These are phyloP conservation scores for Zymoseptoria pseudotritici DNA, from an alignment of 2,329 filamentous ascomycete genomes.

Conservation along the genomic window DNA sequence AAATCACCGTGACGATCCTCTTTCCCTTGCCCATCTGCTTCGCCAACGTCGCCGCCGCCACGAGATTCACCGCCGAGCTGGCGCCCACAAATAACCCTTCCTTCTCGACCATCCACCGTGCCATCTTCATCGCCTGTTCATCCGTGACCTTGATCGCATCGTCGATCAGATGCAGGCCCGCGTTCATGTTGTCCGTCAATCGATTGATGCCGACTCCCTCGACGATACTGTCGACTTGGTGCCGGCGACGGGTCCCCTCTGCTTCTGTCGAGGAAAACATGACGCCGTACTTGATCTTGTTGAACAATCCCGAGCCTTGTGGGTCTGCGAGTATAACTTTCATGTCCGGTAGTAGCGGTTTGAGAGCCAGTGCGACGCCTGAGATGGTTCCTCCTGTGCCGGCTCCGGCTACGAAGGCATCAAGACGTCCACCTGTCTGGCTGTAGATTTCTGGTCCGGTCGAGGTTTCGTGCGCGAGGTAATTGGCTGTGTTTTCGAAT, in stretches of 20 bases:
- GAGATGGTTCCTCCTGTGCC: conserved; percentile 92
- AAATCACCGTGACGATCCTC: conserved; percentile 72
- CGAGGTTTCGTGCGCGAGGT: conserved; percentile 68
- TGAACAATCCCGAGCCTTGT: conserved; percentile 86
- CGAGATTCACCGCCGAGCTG: conserved; percentile 94
- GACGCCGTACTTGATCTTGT: conserved; percentile 84
- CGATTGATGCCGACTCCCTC: conserved; percentile 95
- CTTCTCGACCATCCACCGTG: conserved; percentile 89
- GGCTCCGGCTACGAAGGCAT: conserved; percentile 87
- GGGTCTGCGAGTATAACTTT: conserved; percentile 83
- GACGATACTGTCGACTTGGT: conserved; percentile 92
- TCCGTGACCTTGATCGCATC: conserved; percentile 86
- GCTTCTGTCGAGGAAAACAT: conserved; percentile 88
- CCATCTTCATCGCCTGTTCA: conserved; percentile 84
- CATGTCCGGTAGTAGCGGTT: conserved; percentile 58
- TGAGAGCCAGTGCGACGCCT: conserved; percentile 76
- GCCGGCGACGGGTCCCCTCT: conserved; percentile 80
- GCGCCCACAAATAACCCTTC: conserved; percentile 93
- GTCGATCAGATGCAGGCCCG: conserved; percentile 75
- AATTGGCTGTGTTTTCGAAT: conserved; percentile 89
- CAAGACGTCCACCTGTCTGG: conserved; percentile 66
- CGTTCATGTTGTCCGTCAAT: conserved; percentile 87
- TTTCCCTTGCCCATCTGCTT: conserved; percentile 49
- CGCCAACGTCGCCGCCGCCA: conserved; percentile 65
- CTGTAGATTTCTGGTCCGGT: conserved; percentile 85